Evolutionary conservation across 2,329 filamentous ascomycete species (phyloP), one percentile per base, ranked within the genome.

Genomic region (Alternaria viburni): DNA sequence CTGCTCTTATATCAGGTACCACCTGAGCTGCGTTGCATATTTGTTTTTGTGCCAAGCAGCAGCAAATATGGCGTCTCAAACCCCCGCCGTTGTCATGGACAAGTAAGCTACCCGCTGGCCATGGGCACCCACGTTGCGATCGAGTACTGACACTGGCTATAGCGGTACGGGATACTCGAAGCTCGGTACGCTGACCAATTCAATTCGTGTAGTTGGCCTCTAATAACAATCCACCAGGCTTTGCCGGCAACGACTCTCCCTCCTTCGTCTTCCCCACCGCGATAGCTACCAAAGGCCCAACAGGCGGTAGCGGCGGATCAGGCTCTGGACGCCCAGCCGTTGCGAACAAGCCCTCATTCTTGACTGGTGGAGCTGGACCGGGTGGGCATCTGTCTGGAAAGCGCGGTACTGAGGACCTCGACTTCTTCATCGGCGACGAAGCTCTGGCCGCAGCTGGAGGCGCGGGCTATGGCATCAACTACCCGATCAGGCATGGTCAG

Each of bases 41-140:
- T 59, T 32, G 47, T 54, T 59, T 62, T 62, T 59, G 47, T 43
- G 50, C 28, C 61, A 64, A 70, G 68, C 69, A 69, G 69, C 72
- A 68, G 68, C 71, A 74, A 86, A 80, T 76, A 99, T 99, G 96
- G 95, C 96, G 80, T 91, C 92, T 85, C 95, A 98, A 89, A 98
- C 96, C 81, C 96, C 96, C 77, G 96, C 96, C 92, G 96, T 99
- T 97, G 96, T 99, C 93, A 99, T 99, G 95, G 96, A 99, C 96
- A 99, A 99, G 96, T 97, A 91, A 84, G 93, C 88, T 78, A 64
- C 68, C 67, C 63, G 68, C 70, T 72, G 71, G 72, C 75, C 71
- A 69, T 67, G 68, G 69, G 62, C 71, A 66, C 57, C 64, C 65
- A 69, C 60, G 62, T 56, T 68, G 68, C 73, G 71, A 74, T 74